A percentile compares a stretch with the other conserved stretches of the same genome.
These are phyloP conservation scores for Hemileia vastatrix DNA, from an alignment of 1,284 basidiomycete genomes.

Conservation along the genomic window DNA sequence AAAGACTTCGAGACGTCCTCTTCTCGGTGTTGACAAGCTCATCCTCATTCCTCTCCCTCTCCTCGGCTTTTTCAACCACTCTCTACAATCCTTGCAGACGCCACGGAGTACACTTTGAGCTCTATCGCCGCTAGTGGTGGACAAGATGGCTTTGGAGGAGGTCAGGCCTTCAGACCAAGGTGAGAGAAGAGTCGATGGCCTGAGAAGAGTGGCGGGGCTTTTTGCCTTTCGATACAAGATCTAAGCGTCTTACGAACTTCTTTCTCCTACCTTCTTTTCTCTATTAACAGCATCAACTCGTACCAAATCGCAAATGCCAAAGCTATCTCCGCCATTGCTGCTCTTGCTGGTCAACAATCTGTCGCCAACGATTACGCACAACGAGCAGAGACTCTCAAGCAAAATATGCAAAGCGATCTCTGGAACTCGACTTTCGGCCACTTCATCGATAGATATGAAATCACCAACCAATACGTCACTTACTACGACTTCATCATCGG, in stretches of 20 bases:
- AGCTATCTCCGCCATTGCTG: slow-evolving; percentile 8
- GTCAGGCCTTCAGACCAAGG: slow-evolving; percentile 12
- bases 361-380: not conserved
- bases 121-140: slow-evolving; percentile 27
- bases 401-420: slow-evolving; percentile 7
- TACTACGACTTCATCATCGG: slow-evolving; percentile 16
- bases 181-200: not conserved
- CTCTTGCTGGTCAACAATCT: not conserved
- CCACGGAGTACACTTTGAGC: slow-evolving; percentile 18
- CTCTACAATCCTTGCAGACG: not conserved
- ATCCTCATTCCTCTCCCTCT: not conserved
- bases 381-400: slow-evolving; percentile 6
- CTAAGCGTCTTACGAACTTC: too few relatives aligned
- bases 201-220: too few relatives aligned
- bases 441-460: slow-evolving; percentile 15
- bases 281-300: slow-evolving; percentile 8
- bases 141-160: slow-evolving; percentile 33
- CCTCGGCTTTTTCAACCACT: not conserved
- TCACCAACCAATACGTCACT: slow-evolving; percentile 14
- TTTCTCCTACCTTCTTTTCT: too few relatives aligned
- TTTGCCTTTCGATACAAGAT: too few relatives aligned
- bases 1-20: not conserved
- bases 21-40: not conserved
- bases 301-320: slow-evolving; percentile 11
- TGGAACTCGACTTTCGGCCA: slow-evolving; percentile 11